Evolutionary conservation across 2,329 filamentous ascomycete genomes (phyloP), one percentile per base, ranked within the genome.

Genomic region (Thelonectria olida): DNA sequence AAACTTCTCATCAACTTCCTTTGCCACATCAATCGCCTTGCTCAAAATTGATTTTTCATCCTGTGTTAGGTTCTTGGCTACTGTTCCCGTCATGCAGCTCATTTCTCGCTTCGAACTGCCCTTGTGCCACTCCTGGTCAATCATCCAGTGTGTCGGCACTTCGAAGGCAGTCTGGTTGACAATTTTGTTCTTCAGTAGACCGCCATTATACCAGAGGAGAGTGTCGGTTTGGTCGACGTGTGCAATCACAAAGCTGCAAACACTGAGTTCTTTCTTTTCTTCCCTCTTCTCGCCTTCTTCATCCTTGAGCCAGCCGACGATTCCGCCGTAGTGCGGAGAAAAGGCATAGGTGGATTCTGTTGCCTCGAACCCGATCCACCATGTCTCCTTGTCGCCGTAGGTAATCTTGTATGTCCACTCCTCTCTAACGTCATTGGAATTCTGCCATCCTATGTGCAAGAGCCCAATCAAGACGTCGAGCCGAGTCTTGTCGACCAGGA

Each of bases 321-420:
- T 78, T 2, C 76, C 73, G 1, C 74, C 80, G 47, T 82, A 82
- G 49, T 80, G 77, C 27, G 66, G 55, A 6, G 80, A 78, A 58
- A 82, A 81, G 2, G 72, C 67, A 51, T 81, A 82, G 0, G 50
- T 61, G 0, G 77, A 73, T 4, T 75, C 75, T 3, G 75, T 73
- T 1, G 81, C 70, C 58, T 82, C 80, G 7, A 81, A 72, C 0
- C 79, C 80, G 20, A 82, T 71, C 81, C 80, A 82, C 73, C 75
- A 82, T 1, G 74, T 79, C 62, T 82, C 81, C 63, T 82, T 82
- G 36, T 83, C 81, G 0, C 81, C 81, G 20, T 82, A 78, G 0
- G 72, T 78, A 25, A 80, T 67, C 28, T 72, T 71, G 59, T 81
- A 82, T 1, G 79, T 80, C 9, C 77, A 72, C 23, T 77, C 70